phyloP scores from a whole-genome alignment of 2,329 filamentous ascomycete species.

The Ustilaginoidea virens region DNA sequence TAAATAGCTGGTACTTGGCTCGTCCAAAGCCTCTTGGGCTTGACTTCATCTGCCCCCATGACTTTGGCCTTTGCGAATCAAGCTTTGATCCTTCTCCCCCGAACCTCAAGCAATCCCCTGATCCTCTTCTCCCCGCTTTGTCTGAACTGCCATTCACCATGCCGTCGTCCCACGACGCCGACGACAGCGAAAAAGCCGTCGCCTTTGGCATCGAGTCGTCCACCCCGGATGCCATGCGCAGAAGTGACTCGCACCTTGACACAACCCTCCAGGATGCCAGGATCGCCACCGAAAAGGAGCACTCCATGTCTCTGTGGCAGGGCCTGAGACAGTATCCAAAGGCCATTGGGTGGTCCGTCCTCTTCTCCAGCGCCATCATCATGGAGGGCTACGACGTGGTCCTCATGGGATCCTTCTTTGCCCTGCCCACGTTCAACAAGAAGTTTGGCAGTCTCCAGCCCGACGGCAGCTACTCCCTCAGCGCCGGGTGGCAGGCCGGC shows the following conservation, averaged over 20 bases:
- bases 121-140: no score
- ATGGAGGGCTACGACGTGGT: slow-evolving; percentile 25
- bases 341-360: slow-evolving; percentile 19
- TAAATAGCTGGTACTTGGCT: no score
- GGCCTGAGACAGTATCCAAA: slow-evolving; percentile 15
- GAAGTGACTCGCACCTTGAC: not conserved
- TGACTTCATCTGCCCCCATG: no score
- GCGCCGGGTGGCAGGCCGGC: slow-evolving; percentile 32
- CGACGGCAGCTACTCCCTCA: slow-evolving; percentile 18
- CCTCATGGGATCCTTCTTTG: slow-evolving; percentile 18
- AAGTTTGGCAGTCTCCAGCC: slow-evolving; percentile 14
- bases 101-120: no score
- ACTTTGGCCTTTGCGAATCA: no score
- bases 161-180: not conserved
- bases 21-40: no score
- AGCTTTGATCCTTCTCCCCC: no score
- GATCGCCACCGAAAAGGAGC: slow-evolving; percentile 8
- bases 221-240: not conserved
- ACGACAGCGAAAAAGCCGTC: not conserved
- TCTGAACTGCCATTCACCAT: no score
- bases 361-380: slow-evolving; percentile 21
- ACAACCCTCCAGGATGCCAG: slow-evolving; percentile 1
- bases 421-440: slow-evolving; percentile 12
- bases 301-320: slow-evolving; percentile 11
- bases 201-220: not conserved